phyloP scores from a whole-genome alignment of 2,329 filamentous ascomycete species.

The Ilyonectria destructans region DNA sequence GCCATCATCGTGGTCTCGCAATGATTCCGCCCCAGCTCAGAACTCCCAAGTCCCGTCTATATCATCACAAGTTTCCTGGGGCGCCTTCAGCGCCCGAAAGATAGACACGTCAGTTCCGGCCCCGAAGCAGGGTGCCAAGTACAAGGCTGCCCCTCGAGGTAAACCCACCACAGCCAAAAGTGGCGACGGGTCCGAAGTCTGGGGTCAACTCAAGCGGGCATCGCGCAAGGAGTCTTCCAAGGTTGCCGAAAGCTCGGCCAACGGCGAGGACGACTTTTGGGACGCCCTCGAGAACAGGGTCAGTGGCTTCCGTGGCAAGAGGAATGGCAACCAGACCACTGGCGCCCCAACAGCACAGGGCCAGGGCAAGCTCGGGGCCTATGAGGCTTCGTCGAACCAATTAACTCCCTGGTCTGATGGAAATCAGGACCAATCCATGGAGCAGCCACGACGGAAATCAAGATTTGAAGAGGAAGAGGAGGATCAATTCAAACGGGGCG shows the following conservation, averaged over 20 bases:
- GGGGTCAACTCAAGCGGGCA: conserved; percentile 47
- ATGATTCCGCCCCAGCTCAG: conserved; percentile 5
- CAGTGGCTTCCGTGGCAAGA: conserved; percentile 37
- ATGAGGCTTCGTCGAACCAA: background rate
- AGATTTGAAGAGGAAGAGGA: conserved; percentile 52
- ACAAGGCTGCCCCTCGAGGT: background rate
- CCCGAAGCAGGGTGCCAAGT: conserved; percentile 7
- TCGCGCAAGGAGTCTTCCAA: conserved; percentile 18
- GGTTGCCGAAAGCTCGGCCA: conserved; percentile 5
- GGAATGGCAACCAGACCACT: conserved; percentile 4
- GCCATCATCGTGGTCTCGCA: conserved; percentile 48
- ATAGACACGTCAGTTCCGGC: conserved; percentile 42
- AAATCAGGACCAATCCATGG: conserved; percentile 27
- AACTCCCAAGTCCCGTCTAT: conserved; percentile 12
- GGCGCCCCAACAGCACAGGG: background rate
- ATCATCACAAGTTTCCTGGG: conserved; percentile 37
- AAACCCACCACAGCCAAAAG: conserved; percentile 5
- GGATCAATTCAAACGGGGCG: conserved; percentile 29
- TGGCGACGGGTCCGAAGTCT: conserved; percentile 33
- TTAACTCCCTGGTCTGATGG: conserved; percentile 15
- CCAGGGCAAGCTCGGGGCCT: background rate
- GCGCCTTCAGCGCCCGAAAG: conserved; percentile 44
- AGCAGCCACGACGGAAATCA: conserved; percentile 49
- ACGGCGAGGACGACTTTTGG: conserved; percentile 39
- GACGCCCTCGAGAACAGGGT: conserved; percentile 46